Conservation (phyloP, 225 moss, liverwort and hornwort species). For the Thuidium tamariscinum region DNA sequence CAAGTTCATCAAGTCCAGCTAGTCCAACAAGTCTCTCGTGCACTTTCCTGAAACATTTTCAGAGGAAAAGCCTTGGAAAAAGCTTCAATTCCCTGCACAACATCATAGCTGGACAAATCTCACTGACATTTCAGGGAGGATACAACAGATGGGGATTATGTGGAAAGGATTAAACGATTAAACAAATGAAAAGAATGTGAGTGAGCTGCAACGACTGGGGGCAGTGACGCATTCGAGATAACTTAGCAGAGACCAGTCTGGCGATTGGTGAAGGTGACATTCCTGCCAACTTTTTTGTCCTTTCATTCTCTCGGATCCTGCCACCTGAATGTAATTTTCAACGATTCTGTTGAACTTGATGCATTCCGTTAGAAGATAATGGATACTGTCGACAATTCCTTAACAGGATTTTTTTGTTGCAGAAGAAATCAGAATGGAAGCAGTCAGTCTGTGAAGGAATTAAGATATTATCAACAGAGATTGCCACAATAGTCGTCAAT, state of each 20-base stretch:
- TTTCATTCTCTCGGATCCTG: conserved; percentile 1
- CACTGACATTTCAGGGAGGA: not conserved
- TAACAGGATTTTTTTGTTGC: not conserved
- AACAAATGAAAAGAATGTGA: not conserved
- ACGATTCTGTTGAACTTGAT: not conserved
- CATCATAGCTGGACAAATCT: not conserved
- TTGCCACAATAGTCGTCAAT: not conserved
- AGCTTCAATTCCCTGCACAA: not conserved
- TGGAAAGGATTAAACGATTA: not conserved
- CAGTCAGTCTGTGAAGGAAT: not conserved
- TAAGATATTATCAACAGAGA: too few species aligned
- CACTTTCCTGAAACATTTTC: not conserved
- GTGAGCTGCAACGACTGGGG: not conserved
- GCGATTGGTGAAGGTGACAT: not conserved
- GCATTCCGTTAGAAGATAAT: not conserved
- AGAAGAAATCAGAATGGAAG: not conserved
- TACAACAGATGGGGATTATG: not conserved
- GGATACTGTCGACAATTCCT: not conserved
- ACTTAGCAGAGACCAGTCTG: not conserved
- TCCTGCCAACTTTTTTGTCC: not conserved
- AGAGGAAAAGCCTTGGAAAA: not conserved
- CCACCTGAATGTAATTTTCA: not conserved
- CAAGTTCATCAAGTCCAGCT: not conserved
- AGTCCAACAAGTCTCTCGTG: not conserved
- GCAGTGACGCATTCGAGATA: not conserved